Percentiles rank a stretch among this genome's conserved stretches.
Conservation (phyloP, 768 basidiomycete genomes). For the Lyophyllum semitale region DNA sequence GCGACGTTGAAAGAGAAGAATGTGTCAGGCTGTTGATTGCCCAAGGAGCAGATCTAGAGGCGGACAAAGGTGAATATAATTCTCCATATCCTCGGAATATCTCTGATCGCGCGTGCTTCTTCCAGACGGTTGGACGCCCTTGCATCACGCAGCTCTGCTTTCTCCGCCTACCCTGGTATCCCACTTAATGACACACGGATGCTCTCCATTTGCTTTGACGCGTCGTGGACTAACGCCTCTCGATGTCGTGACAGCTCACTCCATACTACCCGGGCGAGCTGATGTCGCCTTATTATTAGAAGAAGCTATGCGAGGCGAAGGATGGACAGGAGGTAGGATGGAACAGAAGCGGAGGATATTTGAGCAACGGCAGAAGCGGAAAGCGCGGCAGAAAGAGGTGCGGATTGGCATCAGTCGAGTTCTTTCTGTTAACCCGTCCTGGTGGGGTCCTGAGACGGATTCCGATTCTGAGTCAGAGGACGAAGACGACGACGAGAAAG, state of each 20-base stretch:
- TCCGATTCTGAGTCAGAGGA: slow-evolving; percentile 43
- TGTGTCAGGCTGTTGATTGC: slow-evolving; percentile 78
- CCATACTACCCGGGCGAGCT: slow-evolving; percentile 76
- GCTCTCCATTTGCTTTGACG: slow-evolving; percentile 79
- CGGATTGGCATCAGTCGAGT: slow-evolving; percentile 59
- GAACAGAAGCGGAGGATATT: slow-evolving; percentile 62
- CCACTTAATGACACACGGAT: slow-evolving; percentile 90
- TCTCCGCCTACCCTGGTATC: slow-evolving; percentile 91
- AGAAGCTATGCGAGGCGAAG: slow-evolving; percentile 85
- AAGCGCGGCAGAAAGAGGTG: slow-evolving; percentile 53
- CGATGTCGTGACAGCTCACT: slow-evolving; percentile 87
- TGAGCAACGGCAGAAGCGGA: slow-evolving; percentile 59
- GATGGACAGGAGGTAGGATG: slow-evolving; percentile 80
- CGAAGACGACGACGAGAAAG: slow-evolving; percentile 42
- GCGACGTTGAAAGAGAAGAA: slow-evolving; percentile 89
- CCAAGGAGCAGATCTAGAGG: slow-evolving; percentile 71
- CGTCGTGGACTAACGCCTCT: slow-evolving; percentile 81
- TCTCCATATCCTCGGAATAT: slow-evolving; percentile 6
- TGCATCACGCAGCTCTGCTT: slow-evolving; percentile 89
- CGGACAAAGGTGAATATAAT: slow-evolving; percentile 61
- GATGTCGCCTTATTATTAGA: slow-evolving; percentile 87
- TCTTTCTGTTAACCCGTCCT: slow-evolving; percentile 56
- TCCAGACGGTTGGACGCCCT: slow-evolving; percentile 90
- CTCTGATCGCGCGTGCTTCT: slow-evolving; percentile 9
- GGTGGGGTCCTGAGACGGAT: slow-evolving; percentile 65